Base-by-base conservation (phyloP, 768 basidiomycete species). In the Lactarius akahatsu region DNA sequence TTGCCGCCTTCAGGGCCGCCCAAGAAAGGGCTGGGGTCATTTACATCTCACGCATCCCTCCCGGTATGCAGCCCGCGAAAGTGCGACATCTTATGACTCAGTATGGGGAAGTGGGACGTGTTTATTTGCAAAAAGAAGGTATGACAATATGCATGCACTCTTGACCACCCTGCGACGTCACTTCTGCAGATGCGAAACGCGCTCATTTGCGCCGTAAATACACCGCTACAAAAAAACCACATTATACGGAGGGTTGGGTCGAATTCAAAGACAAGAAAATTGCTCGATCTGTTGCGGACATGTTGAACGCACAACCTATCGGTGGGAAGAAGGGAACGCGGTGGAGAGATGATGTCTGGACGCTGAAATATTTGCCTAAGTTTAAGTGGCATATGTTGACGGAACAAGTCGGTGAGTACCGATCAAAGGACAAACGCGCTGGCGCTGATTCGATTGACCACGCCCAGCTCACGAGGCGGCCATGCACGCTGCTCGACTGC, bases 371-470 rank as follows among this genome's bases (percentile, higher is more conserved):
- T 76, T 80, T 99, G 65, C 96, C 96, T 10, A 91, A 87, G 73
- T 99, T 98, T 82, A 97, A 96, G 73, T 99, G 97, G 97, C 88
- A 91, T 77, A 97, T 97, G 96, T 80, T 99, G 65, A 96, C 94
- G 7, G 97, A 98, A 77, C 96, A 98, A 83, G 89, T 99, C 71
- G 94, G 96, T 96, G 74, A 76, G 95, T 83, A 45, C 56, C 16
- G 23, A 52, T 18, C 32, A 41, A 28, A 11, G 10, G 32, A 52
- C 38, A 50, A 62, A 26, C 30, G 23, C 65, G 34, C 34, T 15
- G 20, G 9, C 43, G 26, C 34, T 50, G 13, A 63, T 56, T 20
- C 59, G 11, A 61, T 32, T 47, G 38, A 41, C 57, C 18, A 60
- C 26, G 26, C 61, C 41, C 70, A 98, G 97, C 96, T 34, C 92